These are phyloP conservation scores for Fusarium illudens DNA, from an alignment of 2,329 filamentous ascomycete genomes.

Conservation along the genomic window DNA sequence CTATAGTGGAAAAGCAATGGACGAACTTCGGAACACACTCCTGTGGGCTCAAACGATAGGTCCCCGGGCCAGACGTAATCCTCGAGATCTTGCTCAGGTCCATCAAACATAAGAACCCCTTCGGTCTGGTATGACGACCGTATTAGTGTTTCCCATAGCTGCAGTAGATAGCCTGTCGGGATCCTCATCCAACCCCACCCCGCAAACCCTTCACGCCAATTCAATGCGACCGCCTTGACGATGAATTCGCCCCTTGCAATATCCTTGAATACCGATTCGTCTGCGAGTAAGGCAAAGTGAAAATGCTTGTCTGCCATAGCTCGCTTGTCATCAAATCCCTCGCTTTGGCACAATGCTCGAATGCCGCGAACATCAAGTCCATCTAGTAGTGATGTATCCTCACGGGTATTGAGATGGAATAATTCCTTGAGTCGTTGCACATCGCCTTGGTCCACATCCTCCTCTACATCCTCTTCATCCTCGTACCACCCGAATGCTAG, in stretches of 20 bases:
- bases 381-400: slow-evolving; percentile 3
- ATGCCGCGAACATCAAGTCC: neutral
- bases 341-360: neutral
- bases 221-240: neutral
- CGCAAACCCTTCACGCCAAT: accelerated
- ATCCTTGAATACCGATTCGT: neutral
- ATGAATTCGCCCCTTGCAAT: neutral
- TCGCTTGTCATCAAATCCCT: neutral
- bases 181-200: slow-evolving; percentile 20
- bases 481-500: slow-evolving; percentile 2
- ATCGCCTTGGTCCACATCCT: neutral
- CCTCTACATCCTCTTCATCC: neutral
- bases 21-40: neutral
- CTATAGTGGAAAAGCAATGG: neutral
- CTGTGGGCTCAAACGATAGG: neutral
- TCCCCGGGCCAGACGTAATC: slow-evolving; percentile 8
- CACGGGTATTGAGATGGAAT: slow-evolving; percentile 3
- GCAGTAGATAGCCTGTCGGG: slow-evolving; percentile 17
- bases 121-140: neutral
- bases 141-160: slow-evolving; percentile 10
- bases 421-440: neutral
- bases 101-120: neutral
- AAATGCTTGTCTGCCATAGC: neutral
- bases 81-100: slow-evolving; percentile 1
- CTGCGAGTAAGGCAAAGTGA: neutral